Evolutionary conservation across 1,284 basidiomycete species (phyloP), one percentile per base, ranked within the genome.

Genomic region (Trametes versicolor): DNA sequence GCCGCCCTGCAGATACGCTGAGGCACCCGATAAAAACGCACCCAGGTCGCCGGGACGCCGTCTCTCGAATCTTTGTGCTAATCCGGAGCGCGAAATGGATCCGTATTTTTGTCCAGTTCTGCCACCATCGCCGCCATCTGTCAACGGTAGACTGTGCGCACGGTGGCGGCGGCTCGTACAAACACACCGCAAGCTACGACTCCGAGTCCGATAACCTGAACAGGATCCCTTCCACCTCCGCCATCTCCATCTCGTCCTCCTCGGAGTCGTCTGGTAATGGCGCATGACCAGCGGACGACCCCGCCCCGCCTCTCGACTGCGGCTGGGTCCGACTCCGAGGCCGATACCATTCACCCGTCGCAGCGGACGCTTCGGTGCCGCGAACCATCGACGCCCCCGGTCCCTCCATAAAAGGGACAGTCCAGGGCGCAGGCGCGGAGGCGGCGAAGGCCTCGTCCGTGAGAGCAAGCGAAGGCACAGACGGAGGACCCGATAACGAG

Each of bases 221-320:
- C 47, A 67, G 52, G 45, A 67, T 54, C 23, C 21, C 51, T 37
- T 58, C 62, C 59, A 67, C 65, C 41, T 67, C 59, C 62, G 53
- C 34, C 50, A 49, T 45, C 45, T 63, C 65, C 23, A 49, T 45
- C 45, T 63, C 65, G 19, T 64, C 55, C 36, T 36, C 29, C 48
- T 62, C 61, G 51, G 36, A 37, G 32, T 39, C 62, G 1, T 54
- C 58, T 29, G 36, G 4, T 21, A 52, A 13, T 7, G 54, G 34
- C 51, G 21, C 43, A 50, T 34, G 56, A 53, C 17, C 43, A 13
- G 39, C 27, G 27, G 21, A 21, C 50, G 54, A 50, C 47, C 54
- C 29, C 19, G 5, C 56, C 34, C 41, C n/a, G 13, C 8, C 32
- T 29, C 34, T 21, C 50, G 43, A 58, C 43, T 23, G 15, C 37